Evolutionary conservation across 495 filamentous ascomycete species (phyloP).

Genomic region (Hypoxylon crocopeplum): DNA sequence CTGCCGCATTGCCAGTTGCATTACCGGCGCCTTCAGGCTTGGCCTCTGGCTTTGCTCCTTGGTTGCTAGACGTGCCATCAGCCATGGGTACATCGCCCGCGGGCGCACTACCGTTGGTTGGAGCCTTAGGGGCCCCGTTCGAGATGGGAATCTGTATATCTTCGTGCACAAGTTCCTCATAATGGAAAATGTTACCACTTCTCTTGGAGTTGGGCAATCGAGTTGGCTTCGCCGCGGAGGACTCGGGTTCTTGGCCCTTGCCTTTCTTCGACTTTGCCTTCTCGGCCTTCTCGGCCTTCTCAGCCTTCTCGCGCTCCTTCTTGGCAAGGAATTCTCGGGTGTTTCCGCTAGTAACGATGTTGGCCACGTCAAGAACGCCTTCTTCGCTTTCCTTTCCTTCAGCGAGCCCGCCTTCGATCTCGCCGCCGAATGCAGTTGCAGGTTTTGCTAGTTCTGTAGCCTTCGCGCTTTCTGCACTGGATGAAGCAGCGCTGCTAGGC

Average conservation of each 20-base stretch:
- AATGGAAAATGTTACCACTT: conserved; percentile 77
- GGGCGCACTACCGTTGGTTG: conserved; percentile 46
- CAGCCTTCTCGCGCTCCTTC: conserved; percentile 70
- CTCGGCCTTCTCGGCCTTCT: conserved; percentile 75
- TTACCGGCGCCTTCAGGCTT: conserved; percentile 26
- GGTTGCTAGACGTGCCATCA: conserved; percentile 16
- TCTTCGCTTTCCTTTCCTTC: conserved; percentile 65
- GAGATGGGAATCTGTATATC: conserved; percentile 59
- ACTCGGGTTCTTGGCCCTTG: conserved; percentile 66
- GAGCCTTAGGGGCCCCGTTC: conserved; percentile 46
- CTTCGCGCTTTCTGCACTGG: conserved; percentile 41
- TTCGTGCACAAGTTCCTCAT: conserved; percentile 76
- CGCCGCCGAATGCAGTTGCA: conserved; percentile 56
- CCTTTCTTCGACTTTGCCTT: conserved; percentile 57
- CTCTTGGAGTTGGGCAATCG: conserved; percentile 84
- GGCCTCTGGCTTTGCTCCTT: conserved; percentile 27
- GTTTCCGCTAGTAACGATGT: conserved; percentile 89
- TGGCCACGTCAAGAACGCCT: conserved; percentile 91
- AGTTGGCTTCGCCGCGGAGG: conserved; percentile 59
- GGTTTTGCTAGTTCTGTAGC: conserved; percentile 40
- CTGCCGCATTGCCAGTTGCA: conserved; percentile 13
- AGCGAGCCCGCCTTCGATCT: conserved; percentile 48
- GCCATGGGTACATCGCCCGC: conserved; percentile 49
- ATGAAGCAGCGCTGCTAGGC: conserved; percentile 45
- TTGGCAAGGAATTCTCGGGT: conserved; percentile 90